These are phyloP conservation scores for Agaricus sinodeliciosus DNA, from an alignment of 768 basidiomycete genomes.

Conservation along the genomic window DNA sequence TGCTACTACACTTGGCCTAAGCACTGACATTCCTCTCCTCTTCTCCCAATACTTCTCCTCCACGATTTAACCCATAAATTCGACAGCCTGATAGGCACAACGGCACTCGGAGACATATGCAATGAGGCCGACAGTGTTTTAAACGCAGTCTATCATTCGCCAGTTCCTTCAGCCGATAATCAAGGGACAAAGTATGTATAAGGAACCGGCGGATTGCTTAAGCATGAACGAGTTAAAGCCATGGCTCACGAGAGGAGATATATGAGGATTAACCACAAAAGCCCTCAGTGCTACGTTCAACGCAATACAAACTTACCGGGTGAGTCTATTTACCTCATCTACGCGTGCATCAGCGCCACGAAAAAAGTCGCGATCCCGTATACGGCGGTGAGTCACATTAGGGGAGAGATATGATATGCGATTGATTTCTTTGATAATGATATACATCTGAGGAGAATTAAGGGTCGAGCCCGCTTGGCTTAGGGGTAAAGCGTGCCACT, in stretches of 20 bases:
- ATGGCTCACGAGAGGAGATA: no score
- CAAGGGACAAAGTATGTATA: conserved; percentile 14
- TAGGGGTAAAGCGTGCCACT: conserved; percentile 54
- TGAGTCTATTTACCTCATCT: no score
- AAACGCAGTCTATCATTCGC: neutral
- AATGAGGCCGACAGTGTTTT: neutral
- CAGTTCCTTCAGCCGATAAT: conserved; percentile 19
- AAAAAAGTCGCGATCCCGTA: no score
- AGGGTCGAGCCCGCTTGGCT: conserved; percentile 39
- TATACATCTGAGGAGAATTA: neutral
- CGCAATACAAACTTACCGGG: no score
- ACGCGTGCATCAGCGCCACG: no score
- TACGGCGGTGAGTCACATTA: no score
- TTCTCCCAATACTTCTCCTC: neutral
- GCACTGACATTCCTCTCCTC: neutral
- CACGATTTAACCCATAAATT: neutral
- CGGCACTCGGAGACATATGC: neutral
- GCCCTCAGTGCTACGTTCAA: no score
- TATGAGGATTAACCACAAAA: no score
- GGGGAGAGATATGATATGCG: no score
- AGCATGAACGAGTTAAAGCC: no score
- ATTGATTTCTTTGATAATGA: no score
- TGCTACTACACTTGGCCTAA: no score
- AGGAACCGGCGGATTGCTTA: conserved; percentile 12
- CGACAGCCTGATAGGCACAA: neutral